phyloP scores from a whole-genome alignment of 2,329 filamentous ascomycete genomes.

The Trichoderma koningiopsis region DNA sequence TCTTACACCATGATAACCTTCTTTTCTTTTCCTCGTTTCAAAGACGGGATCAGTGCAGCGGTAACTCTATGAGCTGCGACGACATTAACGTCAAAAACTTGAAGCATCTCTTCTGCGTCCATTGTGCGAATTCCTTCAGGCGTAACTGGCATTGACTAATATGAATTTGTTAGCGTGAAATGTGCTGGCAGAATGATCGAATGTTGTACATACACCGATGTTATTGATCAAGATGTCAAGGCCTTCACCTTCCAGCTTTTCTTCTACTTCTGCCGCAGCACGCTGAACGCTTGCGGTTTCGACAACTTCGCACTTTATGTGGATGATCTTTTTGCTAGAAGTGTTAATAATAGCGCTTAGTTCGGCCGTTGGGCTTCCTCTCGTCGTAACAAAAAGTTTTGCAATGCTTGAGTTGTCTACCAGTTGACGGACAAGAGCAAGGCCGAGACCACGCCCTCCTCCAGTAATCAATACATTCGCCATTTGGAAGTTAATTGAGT shows the following conservation, averaged over 20 bases:
- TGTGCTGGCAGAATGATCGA: too few species aligned
- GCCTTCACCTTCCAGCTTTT: neutral
- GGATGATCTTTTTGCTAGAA: neutral
- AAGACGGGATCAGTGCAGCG: neutral
- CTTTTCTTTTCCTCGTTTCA: neutral
- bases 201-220: neutral
- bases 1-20: slow-evolving; percentile 5
- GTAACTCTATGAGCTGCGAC: neutral
- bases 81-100: neutral
- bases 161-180: neutral
- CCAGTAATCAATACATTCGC: neutral
- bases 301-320: neutral
- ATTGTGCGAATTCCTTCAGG: neutral
- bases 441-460: neutral
- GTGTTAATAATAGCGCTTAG: neutral
- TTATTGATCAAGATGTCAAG: slow-evolving; percentile 6
- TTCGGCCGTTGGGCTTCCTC: neutral
- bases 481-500: neutral
- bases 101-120: neutral
- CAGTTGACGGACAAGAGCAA: neutral
- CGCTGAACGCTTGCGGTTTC: neutral
- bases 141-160: neutral
- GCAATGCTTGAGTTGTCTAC: neutral
- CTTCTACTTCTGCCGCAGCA: neutral
- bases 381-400: neutral